A percentile compares a stretch with the other conserved stretches of the same genome.
phyloP scores from a whole-genome alignment of 768 basidiomycete genomes.

The Termitomyces sp. region DNA sequence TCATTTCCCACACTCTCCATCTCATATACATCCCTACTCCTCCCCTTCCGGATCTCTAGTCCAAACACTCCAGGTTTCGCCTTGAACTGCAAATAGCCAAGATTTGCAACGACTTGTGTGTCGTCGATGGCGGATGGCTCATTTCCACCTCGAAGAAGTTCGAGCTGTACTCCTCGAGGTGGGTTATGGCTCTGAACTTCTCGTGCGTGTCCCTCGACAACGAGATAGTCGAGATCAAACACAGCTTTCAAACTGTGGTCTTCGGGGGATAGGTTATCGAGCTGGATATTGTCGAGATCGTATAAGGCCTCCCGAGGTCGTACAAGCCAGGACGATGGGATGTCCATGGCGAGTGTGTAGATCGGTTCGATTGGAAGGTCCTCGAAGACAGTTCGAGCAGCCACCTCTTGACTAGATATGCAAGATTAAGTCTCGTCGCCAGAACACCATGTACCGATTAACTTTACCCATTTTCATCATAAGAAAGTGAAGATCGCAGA shows the following conservation, averaged over 20 bases:
- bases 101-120: conserved; percentile 88
- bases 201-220: conserved; percentile 92
- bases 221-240: conserved; percentile 86
- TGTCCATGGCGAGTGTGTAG: conserved; percentile 91
- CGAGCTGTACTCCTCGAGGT: conserved; percentile 88
- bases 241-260: conserved; percentile 69
- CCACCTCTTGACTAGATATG: conserved; percentile 46
- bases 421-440: neutral
- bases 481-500: conserved; percentile 47
- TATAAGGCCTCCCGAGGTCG: conserved; percentile 83
- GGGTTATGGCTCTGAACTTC: conserved; percentile 59
- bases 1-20: conserved; percentile 86
- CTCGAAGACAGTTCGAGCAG: conserved; percentile 57
- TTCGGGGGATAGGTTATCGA: conserved; percentile 54
- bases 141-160: conserved; percentile 46
- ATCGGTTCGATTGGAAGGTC: conserved; percentile 81
- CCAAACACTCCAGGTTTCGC: conserved; percentile 85
- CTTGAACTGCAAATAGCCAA: conserved; percentile 96
- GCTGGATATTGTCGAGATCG: conserved; percentile 94
- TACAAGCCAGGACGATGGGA: conserved; percentile 89
- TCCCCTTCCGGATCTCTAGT: conserved; percentile 77
- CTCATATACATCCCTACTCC: conserved; percentile 72
- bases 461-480: conserved; percentile 67
- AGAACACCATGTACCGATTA: neutral
- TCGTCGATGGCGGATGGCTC: conserved; percentile 59